Conservation (phyloP, 306 rosid species). For the Mimosa bimucronata region DNA sequence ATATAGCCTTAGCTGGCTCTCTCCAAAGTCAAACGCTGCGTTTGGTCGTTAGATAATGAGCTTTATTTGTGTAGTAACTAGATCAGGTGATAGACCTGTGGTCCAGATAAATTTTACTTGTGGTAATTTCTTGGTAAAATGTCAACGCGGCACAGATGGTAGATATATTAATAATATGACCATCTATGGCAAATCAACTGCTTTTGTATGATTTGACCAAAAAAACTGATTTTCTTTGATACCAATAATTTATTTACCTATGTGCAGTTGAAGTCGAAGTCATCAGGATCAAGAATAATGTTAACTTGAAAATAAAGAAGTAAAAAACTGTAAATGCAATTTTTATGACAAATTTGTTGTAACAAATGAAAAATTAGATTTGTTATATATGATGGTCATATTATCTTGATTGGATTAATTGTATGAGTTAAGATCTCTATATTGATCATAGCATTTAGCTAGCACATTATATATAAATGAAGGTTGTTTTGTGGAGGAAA, state of each 20-base stretch:
- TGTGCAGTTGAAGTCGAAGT: background rate
- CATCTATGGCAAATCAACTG: background rate
- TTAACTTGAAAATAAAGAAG: no score
- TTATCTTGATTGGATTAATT: background rate
- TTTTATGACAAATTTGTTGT: no score
- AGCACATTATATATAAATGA: background rate
- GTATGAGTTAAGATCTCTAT: background rate
- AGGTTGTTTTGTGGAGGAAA: background rate
- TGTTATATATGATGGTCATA: background rate
- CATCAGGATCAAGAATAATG: no score
- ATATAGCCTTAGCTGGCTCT: background rate
- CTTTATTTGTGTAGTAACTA: background rate
- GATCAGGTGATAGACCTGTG: background rate
- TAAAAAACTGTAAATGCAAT: no score
- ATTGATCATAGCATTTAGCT: background rate
- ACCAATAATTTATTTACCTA: background rate
- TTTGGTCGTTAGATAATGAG: background rate
- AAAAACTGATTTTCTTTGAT: no score
- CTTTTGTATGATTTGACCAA: no score
- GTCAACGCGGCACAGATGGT: background rate
- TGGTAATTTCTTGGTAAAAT: background rate
- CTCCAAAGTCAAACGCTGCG: background rate
- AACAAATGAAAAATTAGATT: background rate
- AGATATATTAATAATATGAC: background rate
- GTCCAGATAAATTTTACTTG: background rate